A percentile compares a stretch with the other conserved stretches of the same genome.
phyloP scores from a whole-genome alignment of 164 flowering plant genomes.

The Hamamelis virginiana region DNA sequence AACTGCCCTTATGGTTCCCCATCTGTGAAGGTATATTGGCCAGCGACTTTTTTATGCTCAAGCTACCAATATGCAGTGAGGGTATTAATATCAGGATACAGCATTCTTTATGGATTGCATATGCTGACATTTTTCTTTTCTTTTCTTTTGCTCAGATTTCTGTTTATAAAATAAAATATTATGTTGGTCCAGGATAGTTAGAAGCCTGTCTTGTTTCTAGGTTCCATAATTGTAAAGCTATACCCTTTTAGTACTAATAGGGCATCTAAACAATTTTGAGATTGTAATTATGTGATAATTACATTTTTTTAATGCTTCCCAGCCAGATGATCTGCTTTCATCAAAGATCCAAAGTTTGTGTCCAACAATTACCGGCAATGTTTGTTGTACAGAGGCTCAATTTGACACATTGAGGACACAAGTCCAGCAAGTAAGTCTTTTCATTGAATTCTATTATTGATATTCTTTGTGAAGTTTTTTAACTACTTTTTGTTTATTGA shows the following conservation, averaged over 20 bases:
- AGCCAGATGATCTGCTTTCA: conserved; percentile 90
- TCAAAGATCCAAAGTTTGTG: conserved; percentile 92
- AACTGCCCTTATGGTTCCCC: conserved; percentile 80
- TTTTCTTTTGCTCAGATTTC: neutral
- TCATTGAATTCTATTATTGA: neutral
- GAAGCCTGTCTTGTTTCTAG: neutral
- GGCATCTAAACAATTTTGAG: neutral
- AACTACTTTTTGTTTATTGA: no score
- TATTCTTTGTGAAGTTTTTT: neutral
- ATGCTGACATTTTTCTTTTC: neutral
- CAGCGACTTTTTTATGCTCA: neutral
- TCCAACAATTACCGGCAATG: conserved; percentile 89
- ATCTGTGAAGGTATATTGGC: conserved; percentile 66
- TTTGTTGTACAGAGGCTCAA: conserved; percentile 87
- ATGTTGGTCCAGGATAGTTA: neutral
- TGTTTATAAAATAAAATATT: no score
- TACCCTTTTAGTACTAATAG: neutral
- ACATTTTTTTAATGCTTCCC: conserved; percentile 22
- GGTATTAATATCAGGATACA: no score
- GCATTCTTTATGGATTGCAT: no score
- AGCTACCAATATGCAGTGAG: no score
- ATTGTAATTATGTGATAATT: neutral
- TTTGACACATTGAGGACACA: conserved; percentile 80
- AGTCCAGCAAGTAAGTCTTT: conserved; percentile 83
- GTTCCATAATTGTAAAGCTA: neutral